These are phyloP conservation scores for Yamadazyma triangularis DNA, from an alignment of 1,139 yeast genomes.

Conservation along the genomic window DNA sequence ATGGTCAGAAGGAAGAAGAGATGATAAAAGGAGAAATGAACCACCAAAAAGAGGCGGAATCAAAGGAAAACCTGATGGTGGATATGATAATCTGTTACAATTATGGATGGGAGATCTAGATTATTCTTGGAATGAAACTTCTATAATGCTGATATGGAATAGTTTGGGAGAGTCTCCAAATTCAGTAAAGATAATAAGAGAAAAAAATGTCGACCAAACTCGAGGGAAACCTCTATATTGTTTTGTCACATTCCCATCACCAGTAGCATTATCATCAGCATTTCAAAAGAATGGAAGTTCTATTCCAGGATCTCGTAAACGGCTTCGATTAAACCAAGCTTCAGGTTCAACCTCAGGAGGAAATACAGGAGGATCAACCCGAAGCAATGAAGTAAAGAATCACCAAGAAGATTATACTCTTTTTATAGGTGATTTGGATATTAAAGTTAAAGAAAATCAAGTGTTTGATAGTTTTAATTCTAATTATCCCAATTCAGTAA, in stretches of 20 bases:
- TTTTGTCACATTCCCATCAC: slow-evolving; percentile 73
- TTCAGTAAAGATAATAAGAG: slow-evolving; percentile 33
- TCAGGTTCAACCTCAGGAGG: too few species aligned
- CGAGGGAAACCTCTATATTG: slow-evolving; percentile 48
- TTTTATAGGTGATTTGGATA: slow-evolving; percentile 82
- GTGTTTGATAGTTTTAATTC: slow-evolving; percentile 66
- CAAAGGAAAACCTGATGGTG: slow-evolving; percentile 3
- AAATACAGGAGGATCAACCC: slow-evolving; percentile 37
- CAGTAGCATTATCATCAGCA: slow-evolving; percentile 68
- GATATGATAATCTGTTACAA: slow-evolving; percentile 17
- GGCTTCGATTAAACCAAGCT: slow-evolving; percentile 83
- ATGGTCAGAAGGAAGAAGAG: too few species aligned
- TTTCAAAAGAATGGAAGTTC: slow-evolving; percentile 62
- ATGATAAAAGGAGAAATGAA: background rate
- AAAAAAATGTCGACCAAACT: slow-evolving; percentile 20
- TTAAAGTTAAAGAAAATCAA: slow-evolving; percentile 70
- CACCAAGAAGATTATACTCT: slow-evolving; percentile 42
- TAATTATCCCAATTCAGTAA: slow-evolving; percentile 63
- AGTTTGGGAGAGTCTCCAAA: slow-evolving; percentile 33
- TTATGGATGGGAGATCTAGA: slow-evolving; percentile 97
- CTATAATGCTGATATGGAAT: slow-evolving; percentile 65
- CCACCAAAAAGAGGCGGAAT: background rate
- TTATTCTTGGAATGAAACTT: slow-evolving; percentile 75
- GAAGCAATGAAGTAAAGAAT: slow-evolving; percentile 8
- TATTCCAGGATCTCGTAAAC: slow-evolving; percentile 55